These are phyloP conservation scores for Trichoderma koningii DNA, from an alignment of 2,329 filamentous ascomycete genomes.

Conservation along the genomic window DNA sequence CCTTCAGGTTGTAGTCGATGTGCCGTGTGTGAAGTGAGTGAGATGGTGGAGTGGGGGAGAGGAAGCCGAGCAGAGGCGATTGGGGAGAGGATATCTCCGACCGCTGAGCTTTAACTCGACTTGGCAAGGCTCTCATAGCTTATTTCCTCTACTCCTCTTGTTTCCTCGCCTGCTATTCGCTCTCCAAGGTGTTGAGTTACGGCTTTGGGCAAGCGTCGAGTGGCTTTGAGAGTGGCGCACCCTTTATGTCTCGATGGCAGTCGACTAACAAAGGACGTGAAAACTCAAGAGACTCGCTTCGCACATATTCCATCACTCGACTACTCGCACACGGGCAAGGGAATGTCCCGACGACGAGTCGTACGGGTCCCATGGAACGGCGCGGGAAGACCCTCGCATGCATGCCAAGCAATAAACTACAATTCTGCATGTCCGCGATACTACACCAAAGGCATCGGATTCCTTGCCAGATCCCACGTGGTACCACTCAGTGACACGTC, in stretches of 20 bases:
- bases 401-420: not conserved
- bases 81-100: conserved; percentile 7
- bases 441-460: not conserved
- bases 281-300: too few species aligned
- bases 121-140: not conserved
- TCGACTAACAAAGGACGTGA: too few species aligned
- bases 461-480: conserved; percentile 13
- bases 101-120: not conserved
- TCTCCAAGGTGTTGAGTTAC: not conserved
- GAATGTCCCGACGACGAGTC: not conserved
- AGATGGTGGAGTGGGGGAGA: not conserved
- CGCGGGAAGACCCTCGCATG: not conserved
- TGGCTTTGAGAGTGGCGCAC: not conserved
- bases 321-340: not conserved
- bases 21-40: not conserved
- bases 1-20: not conserved
- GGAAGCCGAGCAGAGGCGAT: not conserved
- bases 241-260: not conserved
- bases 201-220: not conserved
- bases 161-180: too few species aligned
- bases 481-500: conserved; percentile 7
- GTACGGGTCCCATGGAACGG: not conserved
- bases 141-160: not conserved
- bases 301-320: too few species aligned
- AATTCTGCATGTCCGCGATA: conserved; percentile 7